A percentile compares a stretch with the other conserved stretches of the same genome.
Evolutionary conservation across 306 rosid species (phyloP).

Genomic region (Fagus sylvatica): DNA sequence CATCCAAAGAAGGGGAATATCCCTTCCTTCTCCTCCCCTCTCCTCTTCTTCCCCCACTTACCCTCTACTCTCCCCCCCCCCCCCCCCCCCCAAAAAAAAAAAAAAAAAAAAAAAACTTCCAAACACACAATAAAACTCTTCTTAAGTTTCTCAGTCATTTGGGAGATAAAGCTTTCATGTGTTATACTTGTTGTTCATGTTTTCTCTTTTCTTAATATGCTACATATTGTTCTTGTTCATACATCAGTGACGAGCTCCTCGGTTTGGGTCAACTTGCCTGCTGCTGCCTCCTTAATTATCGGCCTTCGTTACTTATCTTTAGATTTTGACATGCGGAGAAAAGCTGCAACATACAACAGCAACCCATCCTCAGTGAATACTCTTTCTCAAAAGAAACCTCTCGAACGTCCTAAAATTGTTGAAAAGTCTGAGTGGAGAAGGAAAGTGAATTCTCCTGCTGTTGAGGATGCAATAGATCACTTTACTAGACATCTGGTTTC

Average conservation of each 20-base stretch:
- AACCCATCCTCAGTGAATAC: slow-evolving; percentile 48
- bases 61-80: too few relatives aligned
- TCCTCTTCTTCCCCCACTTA: too few relatives aligned
- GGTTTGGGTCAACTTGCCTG: slow-evolving; percentile 97
- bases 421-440: slow-evolving; percentile 73
- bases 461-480: slow-evolving; percentile 86
- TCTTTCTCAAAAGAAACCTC: slow-evolving; percentile 56
- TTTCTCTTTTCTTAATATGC: slow-evolving; percentile 22
- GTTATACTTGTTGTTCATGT: slow-evolving; percentile 13
- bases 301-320: slow-evolving; percentile 76
- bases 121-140: neutral
- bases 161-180: slow-evolving; percentile 2
- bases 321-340: slow-evolving; percentile 85
- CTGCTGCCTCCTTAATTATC: slow-evolving; percentile 74
- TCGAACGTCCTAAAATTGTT: slow-evolving; percentile 48
- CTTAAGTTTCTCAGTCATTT: neutral
- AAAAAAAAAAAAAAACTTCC: too few relatives aligned
- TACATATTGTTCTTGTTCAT: slow-evolving; percentile 35
- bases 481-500: slow-evolving; percentile 81
- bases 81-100: too few relatives aligned
- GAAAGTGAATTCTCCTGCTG: slow-evolving; percentile 91
- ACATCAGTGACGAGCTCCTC: slow-evolving; percentile 96
- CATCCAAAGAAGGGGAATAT: too few relatives aligned
- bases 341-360: slow-evolving; percentile 76
- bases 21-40: too few relatives aligned